phyloP scores from a whole-genome alignment of 2,329 filamentous ascomycete genomes.

The Scytalidium lignicola region DNA sequence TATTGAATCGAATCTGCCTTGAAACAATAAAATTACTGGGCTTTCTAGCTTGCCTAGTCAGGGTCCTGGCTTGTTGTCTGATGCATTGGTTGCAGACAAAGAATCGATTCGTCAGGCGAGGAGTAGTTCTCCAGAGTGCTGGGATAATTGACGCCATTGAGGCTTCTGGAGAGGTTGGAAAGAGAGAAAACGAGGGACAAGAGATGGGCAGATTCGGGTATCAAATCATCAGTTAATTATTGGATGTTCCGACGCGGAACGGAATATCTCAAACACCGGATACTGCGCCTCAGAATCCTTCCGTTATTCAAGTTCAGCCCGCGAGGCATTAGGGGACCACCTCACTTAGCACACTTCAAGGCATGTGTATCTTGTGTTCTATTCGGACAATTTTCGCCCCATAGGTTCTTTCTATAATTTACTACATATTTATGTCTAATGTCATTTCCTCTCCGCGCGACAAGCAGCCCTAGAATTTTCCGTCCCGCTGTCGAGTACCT shows the following conservation, averaged over 20 bases:
- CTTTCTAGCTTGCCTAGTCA: conserved; percentile 8
- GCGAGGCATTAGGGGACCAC: background rate
- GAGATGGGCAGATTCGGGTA: conserved; percentile 2
- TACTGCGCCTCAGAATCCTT: background rate
- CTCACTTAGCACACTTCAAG: background rate
- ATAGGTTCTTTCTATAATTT: no score
- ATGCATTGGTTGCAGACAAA: conserved; percentile 27
- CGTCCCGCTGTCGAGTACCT: conserved; percentile 34
- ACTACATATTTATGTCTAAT: conserved; percentile 5
- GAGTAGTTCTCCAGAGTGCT: conserved; percentile 21
- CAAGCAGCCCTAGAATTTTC: conserved; percentile 28
- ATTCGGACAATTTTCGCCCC: no score
- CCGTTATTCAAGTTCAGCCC: conserved; percentile 2
- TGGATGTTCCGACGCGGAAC: background rate
- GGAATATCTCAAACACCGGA: background rate
- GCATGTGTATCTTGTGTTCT: conserved; percentile 1
- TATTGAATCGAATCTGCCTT: conserved; percentile 25
- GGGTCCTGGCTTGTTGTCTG: conserved; percentile 10
- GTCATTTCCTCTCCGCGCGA: conserved; percentile 25
- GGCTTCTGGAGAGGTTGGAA: background rate
- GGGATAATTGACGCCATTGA: conserved; percentile 28
- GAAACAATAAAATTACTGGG: conserved; percentile 16
- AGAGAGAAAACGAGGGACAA: conserved; percentile 3
- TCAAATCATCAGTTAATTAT: background rate
- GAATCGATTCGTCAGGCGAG: conserved; percentile 23